Evolutionary conservation across 208 protist genomes (phyloP).

Genomic region (Acanthamoeba rhysodes): DNA sequence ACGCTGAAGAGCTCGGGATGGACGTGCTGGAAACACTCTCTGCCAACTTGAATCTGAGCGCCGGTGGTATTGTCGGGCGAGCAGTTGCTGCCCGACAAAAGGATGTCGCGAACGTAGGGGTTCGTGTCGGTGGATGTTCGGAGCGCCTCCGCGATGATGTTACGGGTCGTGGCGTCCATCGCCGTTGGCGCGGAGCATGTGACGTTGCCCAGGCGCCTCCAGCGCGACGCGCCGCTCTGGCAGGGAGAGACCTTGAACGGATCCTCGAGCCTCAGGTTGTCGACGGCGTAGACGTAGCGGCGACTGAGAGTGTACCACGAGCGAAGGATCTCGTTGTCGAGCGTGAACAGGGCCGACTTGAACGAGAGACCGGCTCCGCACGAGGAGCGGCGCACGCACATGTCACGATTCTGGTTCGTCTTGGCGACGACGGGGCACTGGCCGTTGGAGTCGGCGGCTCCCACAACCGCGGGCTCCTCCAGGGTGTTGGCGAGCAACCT

Average conservation of each 20-base stretch:
- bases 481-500: conserved; percentile 61
- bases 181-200: not conserved
- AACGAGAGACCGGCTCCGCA: conserved; percentile 51
- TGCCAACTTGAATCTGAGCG: not conserved
- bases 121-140: not conserved
- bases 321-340: conserved; percentile 65
- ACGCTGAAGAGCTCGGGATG: conserved; percentile 65
- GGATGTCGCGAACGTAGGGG: conserved; percentile 4
- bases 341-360: not conserved
- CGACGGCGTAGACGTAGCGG: conserved; percentile 63
- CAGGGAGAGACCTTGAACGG: conserved; percentile 53
- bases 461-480: not conserved
- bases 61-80: not conserved
- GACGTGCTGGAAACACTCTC: conserved; percentile 74
- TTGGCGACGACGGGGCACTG: conserved; percentile 51
- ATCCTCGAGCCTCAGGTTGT: conserved; percentile 54
- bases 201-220: not conserved
- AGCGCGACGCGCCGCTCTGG: conserved; percentile 16
- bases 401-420: conserved; percentile 57
- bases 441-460: conserved; percentile 12
- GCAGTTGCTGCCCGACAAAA: not conserved
- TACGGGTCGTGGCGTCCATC: not conserved
- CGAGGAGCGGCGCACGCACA: not conserved
- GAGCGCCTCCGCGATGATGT: not conserved
- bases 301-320: conserved; percentile 9